Conservation (phyloP, 2,329 filamentous ascomycete species). For the Huntiella abstrusa region DNA sequence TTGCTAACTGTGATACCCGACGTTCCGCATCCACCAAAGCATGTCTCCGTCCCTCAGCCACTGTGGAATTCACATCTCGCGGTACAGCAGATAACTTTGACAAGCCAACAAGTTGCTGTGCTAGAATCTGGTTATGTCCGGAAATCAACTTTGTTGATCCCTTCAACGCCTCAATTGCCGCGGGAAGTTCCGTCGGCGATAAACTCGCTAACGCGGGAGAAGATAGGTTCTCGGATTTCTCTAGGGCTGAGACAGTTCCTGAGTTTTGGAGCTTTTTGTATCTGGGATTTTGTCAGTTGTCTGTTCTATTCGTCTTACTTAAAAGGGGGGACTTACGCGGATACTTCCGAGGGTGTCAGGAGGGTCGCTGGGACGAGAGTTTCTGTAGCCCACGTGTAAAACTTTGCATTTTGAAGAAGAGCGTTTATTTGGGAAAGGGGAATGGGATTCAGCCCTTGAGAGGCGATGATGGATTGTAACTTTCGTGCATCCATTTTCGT, state of each 20-base stretch:
- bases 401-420: too few relatives aligned
- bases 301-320: neutral
- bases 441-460: too few relatives aligned
- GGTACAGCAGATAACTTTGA: constrained; percentile 18
- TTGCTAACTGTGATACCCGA: too few relatives aligned
- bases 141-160: constrained; percentile 44
- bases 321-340: constrained; percentile 21
- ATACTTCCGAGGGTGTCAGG: constrained; percentile 33
- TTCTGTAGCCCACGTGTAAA: constrained; percentile 24
- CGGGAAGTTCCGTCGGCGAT: constrained; percentile 38
- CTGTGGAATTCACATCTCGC: too few relatives aligned
- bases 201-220: constrained; percentile 27
- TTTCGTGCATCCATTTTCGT: too few relatives aligned
- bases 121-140: constrained; percentile 42
- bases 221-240: constrained; percentile 25
- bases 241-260: constrained; percentile 29
- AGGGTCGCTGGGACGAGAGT: constrained; percentile 33
- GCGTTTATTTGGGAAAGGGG: too few relatives aligned
- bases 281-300: constrained; percentile 17
- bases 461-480: too few relatives aligned
- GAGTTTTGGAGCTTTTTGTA: constrained; percentile 30
- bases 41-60: too few relatives aligned
- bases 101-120: constrained; percentile 42
- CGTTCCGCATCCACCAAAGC: too few relatives aligned
- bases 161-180: constrained; percentile 44